phyloP scores from a whole-genome alignment of 768 basidiomycete genomes.

The Plicaturopsis crispa region DNA sequence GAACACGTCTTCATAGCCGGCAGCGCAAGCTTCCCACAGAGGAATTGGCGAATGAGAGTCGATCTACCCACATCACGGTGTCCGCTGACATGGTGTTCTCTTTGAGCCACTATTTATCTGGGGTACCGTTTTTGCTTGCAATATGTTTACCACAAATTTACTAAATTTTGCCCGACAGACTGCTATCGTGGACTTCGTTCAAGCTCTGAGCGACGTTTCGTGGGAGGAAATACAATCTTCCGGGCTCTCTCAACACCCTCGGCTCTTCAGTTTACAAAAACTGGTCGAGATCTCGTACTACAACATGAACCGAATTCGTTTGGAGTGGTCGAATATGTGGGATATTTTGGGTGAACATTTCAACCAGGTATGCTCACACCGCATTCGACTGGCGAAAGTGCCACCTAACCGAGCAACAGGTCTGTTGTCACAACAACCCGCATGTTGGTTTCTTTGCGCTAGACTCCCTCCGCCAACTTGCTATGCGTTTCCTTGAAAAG shows the following conservation, averaged over 20 bases:
- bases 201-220: slow-evolving; percentile 91
- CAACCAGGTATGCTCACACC: slow-evolving; percentile 65
- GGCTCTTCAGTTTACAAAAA: slow-evolving; percentile 95
- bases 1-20: slow-evolving; percentile 17
- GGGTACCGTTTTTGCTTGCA: slow-evolving; percentile 47
- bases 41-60: slow-evolving; percentile 92
- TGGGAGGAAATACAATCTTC: slow-evolving; percentile 99
- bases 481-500: slow-evolving; percentile 98
- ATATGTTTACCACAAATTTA: background rate
- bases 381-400: background rate
- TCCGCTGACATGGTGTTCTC: slow-evolving; percentile 99
- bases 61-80: slow-evolving; percentile 96
- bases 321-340: slow-evolving; percentile 99
- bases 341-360: slow-evolving; percentile 97
- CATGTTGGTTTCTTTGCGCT: slow-evolving; percentile 96
- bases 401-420: slow-evolving; percentile 37
- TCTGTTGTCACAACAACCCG: slow-evolving; percentile 96
- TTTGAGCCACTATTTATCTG: slow-evolving; percentile 87
- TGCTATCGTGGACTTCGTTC: slow-evolving; percentile 97
- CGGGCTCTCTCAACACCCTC: slow-evolving; percentile 86
- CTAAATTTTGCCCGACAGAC: slow-evolving; percentile 46
- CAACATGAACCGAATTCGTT: slow-evolving; percentile 96
- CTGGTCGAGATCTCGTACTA: slow-evolving; percentile 99
- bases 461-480: slow-evolving; percentile 92
- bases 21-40: slow-evolving; percentile 71